These are phyloP conservation scores for Lyophyllum decastes DNA, from an alignment of 768 basidiomycete genomes.

Conservation along the genomic window DNA sequence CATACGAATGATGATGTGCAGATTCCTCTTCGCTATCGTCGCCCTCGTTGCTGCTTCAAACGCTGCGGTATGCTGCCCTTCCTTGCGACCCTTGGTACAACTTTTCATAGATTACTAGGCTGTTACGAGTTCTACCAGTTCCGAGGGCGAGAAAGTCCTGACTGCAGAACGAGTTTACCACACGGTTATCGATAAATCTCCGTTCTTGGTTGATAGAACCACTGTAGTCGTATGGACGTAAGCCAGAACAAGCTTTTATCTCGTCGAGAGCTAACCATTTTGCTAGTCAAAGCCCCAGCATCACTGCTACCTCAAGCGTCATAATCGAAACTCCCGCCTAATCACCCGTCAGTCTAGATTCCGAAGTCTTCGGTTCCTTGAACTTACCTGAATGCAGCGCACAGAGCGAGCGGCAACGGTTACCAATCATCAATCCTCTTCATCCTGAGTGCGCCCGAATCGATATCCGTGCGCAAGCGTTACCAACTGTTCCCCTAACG, in stretches of 20 bases:
- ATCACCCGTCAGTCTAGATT: neutral
- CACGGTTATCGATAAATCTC: constrained; percentile 19
- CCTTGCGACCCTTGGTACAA: neutral
- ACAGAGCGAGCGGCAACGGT: neutral
- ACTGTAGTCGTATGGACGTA: constrained; percentile 24
- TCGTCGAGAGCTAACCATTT: neutral
- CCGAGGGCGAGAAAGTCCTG: constrained; percentile 5
- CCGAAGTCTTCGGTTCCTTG: neutral
- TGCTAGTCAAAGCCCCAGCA: neutral
- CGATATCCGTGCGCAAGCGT: no score
- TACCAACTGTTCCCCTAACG: no score
- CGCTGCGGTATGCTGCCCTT: neutral
- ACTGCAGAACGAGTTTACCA: constrained; percentile 20
- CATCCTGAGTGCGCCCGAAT: no score
- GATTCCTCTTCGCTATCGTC: neutral
- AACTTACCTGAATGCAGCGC: neutral
- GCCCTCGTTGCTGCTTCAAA: neutral
- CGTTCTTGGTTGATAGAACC: constrained; percentile 25
- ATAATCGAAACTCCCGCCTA: neutral
- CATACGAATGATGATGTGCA: neutral
- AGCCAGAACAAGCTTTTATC: constrained; percentile 3
- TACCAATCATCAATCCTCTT: no score
- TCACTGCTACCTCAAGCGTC: neutral
- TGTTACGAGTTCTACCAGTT: neutral
- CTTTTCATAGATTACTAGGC: neutral